phyloP scores from a whole-genome alignment of 75 land plant species.

The Sequoia sempervirens region DNA sequence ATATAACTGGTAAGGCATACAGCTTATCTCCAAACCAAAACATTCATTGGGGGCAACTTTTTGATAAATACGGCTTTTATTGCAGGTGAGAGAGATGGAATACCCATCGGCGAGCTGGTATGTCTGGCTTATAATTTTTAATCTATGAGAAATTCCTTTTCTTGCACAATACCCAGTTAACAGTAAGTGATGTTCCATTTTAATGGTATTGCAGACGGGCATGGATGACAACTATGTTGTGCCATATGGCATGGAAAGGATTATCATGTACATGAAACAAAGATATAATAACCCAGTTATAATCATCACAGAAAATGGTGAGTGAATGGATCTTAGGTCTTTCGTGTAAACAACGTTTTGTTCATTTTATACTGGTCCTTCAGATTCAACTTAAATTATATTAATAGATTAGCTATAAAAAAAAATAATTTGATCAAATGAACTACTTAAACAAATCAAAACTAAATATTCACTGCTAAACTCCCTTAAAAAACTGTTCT shows the following conservation, averaged over 20 bases:
- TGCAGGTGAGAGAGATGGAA: constrained; percentile 34
- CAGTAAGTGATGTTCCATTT: constrained; percentile 12
- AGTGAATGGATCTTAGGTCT: background rate
- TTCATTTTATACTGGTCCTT: too few species aligned
- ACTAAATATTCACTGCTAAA: too few species aligned
- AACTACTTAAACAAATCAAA: too few species aligned
- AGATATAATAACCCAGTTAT: constrained; percentile 24
- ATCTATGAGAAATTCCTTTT: background rate
- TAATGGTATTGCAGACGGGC: constrained; percentile 9
- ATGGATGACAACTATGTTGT: constrained; percentile 1
- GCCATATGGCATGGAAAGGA: constrained; percentile 21
- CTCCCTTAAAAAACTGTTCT: too few species aligned
- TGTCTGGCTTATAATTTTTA: background rate
- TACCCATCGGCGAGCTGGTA: constrained; percentile 40
- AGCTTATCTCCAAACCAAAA: background rate
- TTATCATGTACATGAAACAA: constrained; percentile 13
- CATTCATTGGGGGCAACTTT: too few species aligned
- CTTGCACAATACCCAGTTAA: background rate
- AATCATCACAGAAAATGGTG: constrained; percentile 32
- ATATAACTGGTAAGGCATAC: background rate
- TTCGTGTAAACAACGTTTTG: too few species aligned
- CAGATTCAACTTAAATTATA: too few species aligned
- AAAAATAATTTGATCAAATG: too few species aligned
- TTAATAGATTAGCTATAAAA: too few species aligned
- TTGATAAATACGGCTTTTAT: background rate